phyloP scores from a whole-genome alignment of 1,284 basidiomycete species.

The Pseudozyma hubeiensis region DNA sequence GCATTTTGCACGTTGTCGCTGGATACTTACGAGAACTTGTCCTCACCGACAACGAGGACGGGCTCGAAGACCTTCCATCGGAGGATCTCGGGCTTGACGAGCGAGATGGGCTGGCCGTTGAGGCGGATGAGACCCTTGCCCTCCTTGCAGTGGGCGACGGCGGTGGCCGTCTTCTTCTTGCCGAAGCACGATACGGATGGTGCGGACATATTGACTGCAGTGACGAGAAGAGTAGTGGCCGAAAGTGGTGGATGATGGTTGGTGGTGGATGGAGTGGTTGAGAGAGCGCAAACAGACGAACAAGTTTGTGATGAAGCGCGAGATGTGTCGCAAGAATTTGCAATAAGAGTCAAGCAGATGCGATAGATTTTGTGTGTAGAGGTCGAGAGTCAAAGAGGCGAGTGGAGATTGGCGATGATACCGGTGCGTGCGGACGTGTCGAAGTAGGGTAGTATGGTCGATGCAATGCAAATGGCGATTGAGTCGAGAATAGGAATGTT shows the following conservation, averaged over 20 bases:
- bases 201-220: conserved; percentile 57
- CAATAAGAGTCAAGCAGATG: background rate
- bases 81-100: conserved; percentile 88
- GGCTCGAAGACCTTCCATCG: conserved; percentile 97
- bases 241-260: conserved; percentile 4
- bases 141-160: conserved; percentile 73
- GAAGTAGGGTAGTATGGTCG: conserved; percentile 7
- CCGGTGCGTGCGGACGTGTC: background rate
- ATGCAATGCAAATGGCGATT: conserved; percentile 5
- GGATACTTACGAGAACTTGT: conserved; percentile 68
- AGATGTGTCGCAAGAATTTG: conserved; percentile 1
- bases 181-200: conserved; percentile 70
- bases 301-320: conserved; percentile 3
- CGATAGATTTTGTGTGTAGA: background rate
- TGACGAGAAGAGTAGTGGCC: background rate
- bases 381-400: background rate
- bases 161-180: conserved; percentile 70
- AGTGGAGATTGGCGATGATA: conserved; percentile 6
- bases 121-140: conserved; percentile 97
- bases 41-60: conserved; percentile 67
- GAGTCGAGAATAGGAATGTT: background rate
- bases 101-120: conserved; percentile 95
- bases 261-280: conserved; percentile 8
- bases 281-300: background rate
- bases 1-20: background rate